These are phyloP conservation scores for Neoscytalidium dimidiatum DNA, from an alignment of 2,329 filamentous ascomycete species.

Conservation along the genomic window DNA sequence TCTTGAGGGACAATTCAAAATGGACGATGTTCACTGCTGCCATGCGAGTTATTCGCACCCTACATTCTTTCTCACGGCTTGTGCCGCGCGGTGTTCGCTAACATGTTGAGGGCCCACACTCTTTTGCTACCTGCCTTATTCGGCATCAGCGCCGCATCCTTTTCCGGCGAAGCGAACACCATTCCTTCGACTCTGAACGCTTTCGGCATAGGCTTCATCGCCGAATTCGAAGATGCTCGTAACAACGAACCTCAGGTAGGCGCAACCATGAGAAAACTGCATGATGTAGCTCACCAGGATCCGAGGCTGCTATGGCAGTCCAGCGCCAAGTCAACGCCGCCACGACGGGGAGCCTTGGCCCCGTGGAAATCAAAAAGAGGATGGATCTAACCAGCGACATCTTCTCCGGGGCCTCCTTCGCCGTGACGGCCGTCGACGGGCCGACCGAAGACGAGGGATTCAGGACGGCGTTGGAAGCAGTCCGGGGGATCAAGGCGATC, in stretches of 20 bases:
- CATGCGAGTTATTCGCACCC: not conserved
- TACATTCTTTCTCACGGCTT: not conserved
- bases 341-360: not conserved
- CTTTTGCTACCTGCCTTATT: not conserved
- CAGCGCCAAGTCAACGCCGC: not conserved
- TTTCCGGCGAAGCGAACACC: not conserved
- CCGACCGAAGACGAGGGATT: not conserved
- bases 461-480: not conserved
- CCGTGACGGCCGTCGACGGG: not conserved
- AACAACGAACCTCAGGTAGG: not conserved
- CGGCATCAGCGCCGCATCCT: not conserved
- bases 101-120: not conserved
- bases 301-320: not conserved
- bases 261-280: not conserved
- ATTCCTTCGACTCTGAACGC: not conserved
- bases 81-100: not conserved
- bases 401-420: not conserved
- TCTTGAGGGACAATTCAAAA: not conserved
- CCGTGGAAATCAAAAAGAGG: not conserved
- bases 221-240: not conserved
- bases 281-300: not conserved
- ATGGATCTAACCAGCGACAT: not conserved
- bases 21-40: not conserved
- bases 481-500: not conserved
- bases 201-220: not conserved